Evolutionary conservation across 164 flowering plant species (phyloP).

Genomic region (Magnolia kwangsiensis): DNA sequence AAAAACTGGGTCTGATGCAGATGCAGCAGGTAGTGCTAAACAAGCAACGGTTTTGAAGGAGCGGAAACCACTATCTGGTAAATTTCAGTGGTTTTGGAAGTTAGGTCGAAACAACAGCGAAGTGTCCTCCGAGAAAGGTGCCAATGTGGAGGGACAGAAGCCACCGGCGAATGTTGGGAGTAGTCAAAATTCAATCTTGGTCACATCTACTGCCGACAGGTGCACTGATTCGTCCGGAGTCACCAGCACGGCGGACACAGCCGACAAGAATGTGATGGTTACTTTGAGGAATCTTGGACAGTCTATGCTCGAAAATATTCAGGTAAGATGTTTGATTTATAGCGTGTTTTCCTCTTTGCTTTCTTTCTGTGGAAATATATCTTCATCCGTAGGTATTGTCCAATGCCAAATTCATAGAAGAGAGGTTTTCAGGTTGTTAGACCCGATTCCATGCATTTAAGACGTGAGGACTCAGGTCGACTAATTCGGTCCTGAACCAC

Average conservation of each 20-base stretch:
- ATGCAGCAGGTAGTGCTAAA: slow-evolving; percentile 10
- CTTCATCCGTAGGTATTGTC: neutral
- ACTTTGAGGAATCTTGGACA: slow-evolving; percentile 81
- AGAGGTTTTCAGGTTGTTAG: too few relatives aligned
- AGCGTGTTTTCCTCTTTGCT: neutral
- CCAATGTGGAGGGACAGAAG: slow-evolving; percentile 13
- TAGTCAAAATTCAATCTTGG: slow-evolving; percentile 18
- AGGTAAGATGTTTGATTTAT: slow-evolving; percentile 42
- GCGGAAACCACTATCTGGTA: slow-evolving; percentile 51
- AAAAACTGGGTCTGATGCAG: slow-evolving; percentile 9
- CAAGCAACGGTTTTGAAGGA: slow-evolving; percentile 37
- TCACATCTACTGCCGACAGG: slow-evolving; percentile 14
- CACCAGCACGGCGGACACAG: slow-evolving; percentile 33
- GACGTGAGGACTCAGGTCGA: too few relatives aligned
- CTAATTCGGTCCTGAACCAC: too few relatives aligned
- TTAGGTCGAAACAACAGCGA: slow-evolving; percentile 55
- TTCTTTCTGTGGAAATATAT: neutral
- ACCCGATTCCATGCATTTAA: too few relatives aligned
- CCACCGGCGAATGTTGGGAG: neutral
- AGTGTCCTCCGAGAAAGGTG: slow-evolving; percentile 44
- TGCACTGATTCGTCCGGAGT: slow-evolving; percentile 9
- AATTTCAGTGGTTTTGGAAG: slow-evolving; percentile 89
- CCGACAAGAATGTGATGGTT: slow-evolving; percentile 62
- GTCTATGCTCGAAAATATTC: slow-evolving; percentile 92
- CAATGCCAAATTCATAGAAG: too few relatives aligned